phyloP scores from a whole-genome alignment of 73 alveolate genomes.

The Paramecium tetraurelia region DNA sequence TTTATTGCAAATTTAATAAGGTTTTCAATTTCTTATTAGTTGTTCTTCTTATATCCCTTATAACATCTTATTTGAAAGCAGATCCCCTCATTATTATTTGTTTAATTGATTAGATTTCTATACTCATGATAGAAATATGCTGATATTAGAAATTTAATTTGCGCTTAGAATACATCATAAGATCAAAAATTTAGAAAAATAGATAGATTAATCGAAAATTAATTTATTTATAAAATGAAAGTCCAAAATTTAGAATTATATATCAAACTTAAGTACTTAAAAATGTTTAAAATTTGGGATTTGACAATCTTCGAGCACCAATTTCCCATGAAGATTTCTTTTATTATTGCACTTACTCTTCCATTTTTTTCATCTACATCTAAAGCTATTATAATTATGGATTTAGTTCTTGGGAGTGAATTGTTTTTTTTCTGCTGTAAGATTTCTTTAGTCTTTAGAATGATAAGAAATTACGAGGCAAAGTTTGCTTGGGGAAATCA shows the following conservation, averaged over 20 bases:
- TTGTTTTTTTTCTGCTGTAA: not conserved
- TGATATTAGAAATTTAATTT: too few species aligned
- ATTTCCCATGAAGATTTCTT: not conserved
- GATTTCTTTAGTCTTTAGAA: not conserved
- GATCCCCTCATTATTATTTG: not conserved
- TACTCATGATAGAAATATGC: not conserved
- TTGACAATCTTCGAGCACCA: not conserved
- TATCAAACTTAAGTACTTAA: not conserved
- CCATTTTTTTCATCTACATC: not conserved
- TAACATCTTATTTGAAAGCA: not conserved
- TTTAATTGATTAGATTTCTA: not conserved
- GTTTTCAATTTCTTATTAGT: not conserved
- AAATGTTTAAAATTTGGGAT: not conserved
- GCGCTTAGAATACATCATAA: too few species aligned
- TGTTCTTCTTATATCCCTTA: not conserved
- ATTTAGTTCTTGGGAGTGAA: not conserved
- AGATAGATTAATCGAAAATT: not conserved
- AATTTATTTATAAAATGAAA: not conserved
- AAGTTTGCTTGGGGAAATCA: not conserved
- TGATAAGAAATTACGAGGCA: not conserved
- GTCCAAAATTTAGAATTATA: not conserved
- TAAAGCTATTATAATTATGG: not conserved
- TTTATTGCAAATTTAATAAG: not conserved
- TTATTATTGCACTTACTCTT: not conserved
- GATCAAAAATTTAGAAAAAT: too few species aligned